Conservation (phyloP, 2,329 filamentous ascomycete genomes). For the Microdochium nivale region DNA sequence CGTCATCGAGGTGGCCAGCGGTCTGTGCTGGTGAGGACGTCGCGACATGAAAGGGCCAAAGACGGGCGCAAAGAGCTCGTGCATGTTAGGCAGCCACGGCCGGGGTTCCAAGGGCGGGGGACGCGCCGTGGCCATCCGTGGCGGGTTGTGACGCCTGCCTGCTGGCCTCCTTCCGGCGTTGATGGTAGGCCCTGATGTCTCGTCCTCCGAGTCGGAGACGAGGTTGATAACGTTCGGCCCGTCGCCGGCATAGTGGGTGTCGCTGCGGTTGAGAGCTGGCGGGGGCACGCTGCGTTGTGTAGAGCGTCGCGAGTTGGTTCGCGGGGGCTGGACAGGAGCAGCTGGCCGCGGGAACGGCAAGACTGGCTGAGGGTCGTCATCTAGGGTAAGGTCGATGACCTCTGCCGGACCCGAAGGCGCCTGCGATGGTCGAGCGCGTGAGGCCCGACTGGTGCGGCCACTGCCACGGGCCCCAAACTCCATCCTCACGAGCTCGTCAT, state of each 20-base stretch:
- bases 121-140: slow-evolving; percentile 3
- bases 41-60: slow-evolving; percentile 7
- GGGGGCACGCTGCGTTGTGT: slow-evolving; percentile 4
- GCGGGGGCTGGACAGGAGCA: not conserved
- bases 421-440: not conserved
- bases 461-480: not conserved
- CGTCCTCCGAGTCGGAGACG: slow-evolving; percentile 19
- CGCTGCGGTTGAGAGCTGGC: slow-evolving; percentile 17
- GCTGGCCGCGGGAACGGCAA: not conserved
- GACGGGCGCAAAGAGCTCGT: slow-evolving; percentile 9
- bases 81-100: slow-evolving; percentile 2
- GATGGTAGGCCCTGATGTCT: slow-evolving; percentile 2
- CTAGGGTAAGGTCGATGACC: not conserved
- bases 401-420: not conserved
- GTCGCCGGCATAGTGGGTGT: slow-evolving; percentile 15
- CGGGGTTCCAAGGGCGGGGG: not conserved
- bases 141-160: slow-evolving; percentile 1
- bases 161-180: not conserved
- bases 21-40: slow-evolving; percentile 4
- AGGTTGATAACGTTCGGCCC: slow-evolving; percentile 15
- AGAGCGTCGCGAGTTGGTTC: not conserved
- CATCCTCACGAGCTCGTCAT: not conserved
- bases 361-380: not conserved
- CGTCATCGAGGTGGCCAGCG: slow-evolving; percentile 6
- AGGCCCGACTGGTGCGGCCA: not conserved